These are phyloP conservation scores for Megacollybia platyphylla DNA, from an alignment of 1,284 basidiomycete species.

Conservation along the genomic window DNA sequence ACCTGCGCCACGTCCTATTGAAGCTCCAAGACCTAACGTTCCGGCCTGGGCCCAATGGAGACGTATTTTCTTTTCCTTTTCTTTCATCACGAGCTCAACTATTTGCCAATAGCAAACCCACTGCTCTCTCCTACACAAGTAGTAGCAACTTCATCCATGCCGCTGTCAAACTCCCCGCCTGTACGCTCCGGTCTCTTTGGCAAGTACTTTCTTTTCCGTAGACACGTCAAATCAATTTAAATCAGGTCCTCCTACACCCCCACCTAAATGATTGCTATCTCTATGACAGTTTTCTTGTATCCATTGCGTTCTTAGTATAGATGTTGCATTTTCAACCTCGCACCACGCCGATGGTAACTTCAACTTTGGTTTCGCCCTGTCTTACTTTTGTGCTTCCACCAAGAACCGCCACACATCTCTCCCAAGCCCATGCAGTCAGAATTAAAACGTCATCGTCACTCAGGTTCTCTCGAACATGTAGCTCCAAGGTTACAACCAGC, in stretches of 20 bases:
- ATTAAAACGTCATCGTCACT: constrained; percentile 63
- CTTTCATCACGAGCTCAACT: neutral
- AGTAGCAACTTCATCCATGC: constrained; percentile 17
- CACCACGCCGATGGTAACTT: constrained; percentile 38
- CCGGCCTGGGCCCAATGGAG: constrained; percentile 73
- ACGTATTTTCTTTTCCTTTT: constrained; percentile 23
- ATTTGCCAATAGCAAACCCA: constrained; percentile 34
- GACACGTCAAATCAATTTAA: neutral
- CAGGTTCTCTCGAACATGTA: constrained; percentile 62
- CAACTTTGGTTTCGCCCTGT: constrained; percentile 20
- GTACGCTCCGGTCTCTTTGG: constrained; percentile 53
- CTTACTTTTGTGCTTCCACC: constrained; percentile 13
- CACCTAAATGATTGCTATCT: constrained; percentile 29
- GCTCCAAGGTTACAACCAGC: constrained; percentile 71
- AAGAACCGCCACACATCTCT: constrained; percentile 37
- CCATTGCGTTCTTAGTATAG: neutral
- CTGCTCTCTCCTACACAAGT: constrained; percentile 33
- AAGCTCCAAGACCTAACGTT: constrained; percentile 32
- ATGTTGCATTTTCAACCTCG: constrained; percentile 13
- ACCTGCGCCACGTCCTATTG: constrained; percentile 25
- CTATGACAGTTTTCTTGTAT: neutral
- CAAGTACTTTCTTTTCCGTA: constrained; percentile 13
- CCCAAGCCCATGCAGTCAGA: constrained; percentile 63
- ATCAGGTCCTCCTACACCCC: constrained; percentile 44
- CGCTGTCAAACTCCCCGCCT: constrained; percentile 28